A percentile compares a stretch with the other conserved stretches of the same genome.
These are phyloP conservation scores for Hymenoscyphus occultus DNA, from an alignment of 2,329 filamentous ascomycete species.

Conservation along the genomic window DNA sequence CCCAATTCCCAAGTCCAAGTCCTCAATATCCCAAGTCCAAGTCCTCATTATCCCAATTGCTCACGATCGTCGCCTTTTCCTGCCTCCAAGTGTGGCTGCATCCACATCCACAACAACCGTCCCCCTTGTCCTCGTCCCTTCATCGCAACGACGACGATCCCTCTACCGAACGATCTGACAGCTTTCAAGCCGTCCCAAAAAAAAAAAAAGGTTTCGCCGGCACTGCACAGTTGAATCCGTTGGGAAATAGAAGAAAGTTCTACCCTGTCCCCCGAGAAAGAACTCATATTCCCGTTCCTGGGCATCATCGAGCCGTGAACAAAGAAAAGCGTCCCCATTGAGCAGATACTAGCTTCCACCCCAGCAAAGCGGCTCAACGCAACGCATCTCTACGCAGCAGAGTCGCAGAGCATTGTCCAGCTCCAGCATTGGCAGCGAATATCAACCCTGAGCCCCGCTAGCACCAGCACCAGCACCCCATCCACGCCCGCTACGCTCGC, in stretches of 20 bases:
- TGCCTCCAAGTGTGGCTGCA: neutral
- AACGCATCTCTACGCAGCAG: neutral
- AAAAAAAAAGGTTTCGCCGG: neutral
- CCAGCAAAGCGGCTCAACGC: neutral
- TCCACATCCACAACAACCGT: neutral
- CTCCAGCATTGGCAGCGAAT: neutral
- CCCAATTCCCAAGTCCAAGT: neutral
- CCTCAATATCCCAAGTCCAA: neutral
- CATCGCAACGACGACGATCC: neutral
- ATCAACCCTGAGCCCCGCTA: neutral
- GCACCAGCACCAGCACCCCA: neutral
- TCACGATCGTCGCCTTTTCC: neutral
- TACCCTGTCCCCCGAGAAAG: neutral
- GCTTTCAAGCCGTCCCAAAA: neutral
- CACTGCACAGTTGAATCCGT: neutral
- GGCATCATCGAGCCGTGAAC: no score
- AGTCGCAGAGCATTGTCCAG: neutral
- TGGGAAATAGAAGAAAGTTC: neutral
- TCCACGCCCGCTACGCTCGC: neutral
- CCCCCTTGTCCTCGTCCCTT: neutral
- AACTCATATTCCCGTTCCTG: neutral
- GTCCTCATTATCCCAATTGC: neutral
- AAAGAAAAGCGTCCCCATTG: no score
- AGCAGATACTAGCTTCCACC: neutral
- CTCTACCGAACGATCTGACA: slow-evolving; percentile 5